Base-by-base conservation (phyloP, 2,329 filamentous ascomycete genomes). In the Aspergillus ochraceus region DNA sequence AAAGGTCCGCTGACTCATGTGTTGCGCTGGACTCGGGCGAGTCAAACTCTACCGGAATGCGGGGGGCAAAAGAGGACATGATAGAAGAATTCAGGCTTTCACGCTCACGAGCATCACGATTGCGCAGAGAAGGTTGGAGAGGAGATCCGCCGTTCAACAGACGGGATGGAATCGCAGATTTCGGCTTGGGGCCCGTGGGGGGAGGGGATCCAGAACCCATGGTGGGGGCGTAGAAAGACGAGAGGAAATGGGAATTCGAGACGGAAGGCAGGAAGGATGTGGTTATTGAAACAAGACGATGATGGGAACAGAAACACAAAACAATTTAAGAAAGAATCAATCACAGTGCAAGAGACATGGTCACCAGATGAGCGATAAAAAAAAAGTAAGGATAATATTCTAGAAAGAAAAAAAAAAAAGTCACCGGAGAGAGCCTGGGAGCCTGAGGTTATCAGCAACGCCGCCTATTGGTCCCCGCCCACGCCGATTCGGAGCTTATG, bases 81-180 rank as follows among this genome's bases (percentile, higher is more conserved):
- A 88, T 88, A 24, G 86, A 84, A 19, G 84, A 80, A 66, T 81
- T 83, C 56, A 87, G 79, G 58, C 76, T 83, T 55, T 88, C 84
- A 32, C 84, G 77, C 68, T 88, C 85, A 65, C 81, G 78, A 49
- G 77, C 78, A 69, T 82, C 85, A 59, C 82, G 78, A 42, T 76
- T 76, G 60, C 80, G 76, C 17, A 78, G 77, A 11, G 79, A 75
- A 19, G 79, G 74, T 51, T 83, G 77, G 36, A 85, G 79, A 51
- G 84, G 81, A 55, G 79, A 81, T 59, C 78, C 76, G 55, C 83
- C 84, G 70, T 87, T 86, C 52, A 83, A 67, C 59, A 88, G 75
- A 72, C 86, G 81, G 53, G 83, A 79, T 29, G 85, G 84, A 30
- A 87, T 76, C 11, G 83, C 82, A 47, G 82, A 80, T 64, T 75